Evolutionary conservation across 2,329 filamentous ascomycete genomes (phyloP), one percentile per base, ranked within the genome.

Genomic region (Leptoxyphium fumago): DNA sequence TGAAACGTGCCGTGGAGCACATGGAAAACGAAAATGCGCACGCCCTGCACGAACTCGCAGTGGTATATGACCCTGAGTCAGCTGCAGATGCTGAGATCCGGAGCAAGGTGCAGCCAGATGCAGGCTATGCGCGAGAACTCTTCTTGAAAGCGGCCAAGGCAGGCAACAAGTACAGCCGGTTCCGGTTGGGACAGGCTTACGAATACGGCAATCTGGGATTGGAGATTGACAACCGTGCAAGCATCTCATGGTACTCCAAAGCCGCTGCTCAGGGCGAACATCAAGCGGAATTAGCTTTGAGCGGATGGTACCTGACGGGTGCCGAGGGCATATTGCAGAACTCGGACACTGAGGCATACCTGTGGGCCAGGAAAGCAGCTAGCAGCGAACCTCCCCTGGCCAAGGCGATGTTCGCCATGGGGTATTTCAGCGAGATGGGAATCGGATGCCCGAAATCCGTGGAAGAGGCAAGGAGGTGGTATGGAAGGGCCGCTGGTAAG

Each of bases 391-490:
- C 67, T 10, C 68, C 68, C 2, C 66, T 95, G 32, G 80, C 86
- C 7, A 98, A 96, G 69, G 91, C 91, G 0, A 84, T 96, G 66
- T 96, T 95, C 65, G 91, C 89, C 0, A 94, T 98, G 83, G 91
- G 91, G 0, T 95, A 96, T 65, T 95, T 94, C 59, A 93, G 85
- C 1, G 91, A 98, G 64, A 81, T 91, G 41, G 91, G 91, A 10
- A 96, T 98, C 54, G 91, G 91, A 28, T 80, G 85, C 50, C 72
- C 81, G 13, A 78, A 83, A 8, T 93, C 89, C 61, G 57, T 95
- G 54, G 91, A 98, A 56, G 91, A 96, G 65, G 91, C 89, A 17
- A 95, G 94, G 72, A 77, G 87, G 55, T 98, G 91, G 91, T 98
- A 98, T 66, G 95, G 88, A 75, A 75, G 89, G 62, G 88, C 91